Evolutionary conservation across 208 protist genomes (phyloP).

Genomic region (Blechomonas ayalai): DNA sequence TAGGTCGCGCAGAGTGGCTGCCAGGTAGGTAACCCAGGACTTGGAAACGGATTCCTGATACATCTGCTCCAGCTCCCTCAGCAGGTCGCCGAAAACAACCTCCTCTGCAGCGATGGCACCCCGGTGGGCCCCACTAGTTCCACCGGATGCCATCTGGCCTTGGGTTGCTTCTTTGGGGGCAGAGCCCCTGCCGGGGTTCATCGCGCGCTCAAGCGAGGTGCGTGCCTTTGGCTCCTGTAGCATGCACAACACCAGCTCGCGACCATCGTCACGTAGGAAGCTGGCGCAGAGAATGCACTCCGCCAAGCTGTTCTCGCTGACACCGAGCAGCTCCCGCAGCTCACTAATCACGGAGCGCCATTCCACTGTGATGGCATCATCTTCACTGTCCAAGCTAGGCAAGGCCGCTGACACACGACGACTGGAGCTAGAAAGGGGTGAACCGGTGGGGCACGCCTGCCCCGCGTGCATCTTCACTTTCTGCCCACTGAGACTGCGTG

Average conservation of each 20-base stretch:
- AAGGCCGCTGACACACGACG: no score
- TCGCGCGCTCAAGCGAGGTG: slow-evolving; percentile 3
- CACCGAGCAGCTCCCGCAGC: slow-evolving; percentile 32
- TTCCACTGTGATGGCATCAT: slow-evolving; percentile 18
- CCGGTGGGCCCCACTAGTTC: no score
- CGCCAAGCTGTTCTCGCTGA: slow-evolving; percentile 16
- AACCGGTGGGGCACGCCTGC: no score
- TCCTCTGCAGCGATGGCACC: no score
- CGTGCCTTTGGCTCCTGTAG: slow-evolving; percentile 51
- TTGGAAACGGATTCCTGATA: slow-evolving; percentile 44
- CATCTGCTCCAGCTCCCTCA: slow-evolving; percentile 37
- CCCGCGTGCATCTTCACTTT: no score
- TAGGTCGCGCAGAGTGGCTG: slow-evolving; percentile 15
- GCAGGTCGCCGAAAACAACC: slow-evolving; percentile 41
- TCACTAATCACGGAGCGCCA: slow-evolving; percentile 61
- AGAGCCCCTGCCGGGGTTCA: not conserved
- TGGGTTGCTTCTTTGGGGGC: not conserved
- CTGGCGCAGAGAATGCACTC: slow-evolving; percentile 58
- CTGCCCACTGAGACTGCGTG: no score
- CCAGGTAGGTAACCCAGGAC: slow-evolving; percentile 54
- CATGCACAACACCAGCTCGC: slow-evolving; percentile 73
- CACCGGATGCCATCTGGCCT: no score
- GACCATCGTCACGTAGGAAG: slow-evolving; percentile 67
- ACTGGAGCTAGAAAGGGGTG: no score
- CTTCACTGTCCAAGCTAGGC: not conserved